These are phyloP conservation scores for Sphaerulina vaccinii DNA, from an alignment of 2,329 filamentous ascomycete genomes.

Conservation along the genomic window DNA sequence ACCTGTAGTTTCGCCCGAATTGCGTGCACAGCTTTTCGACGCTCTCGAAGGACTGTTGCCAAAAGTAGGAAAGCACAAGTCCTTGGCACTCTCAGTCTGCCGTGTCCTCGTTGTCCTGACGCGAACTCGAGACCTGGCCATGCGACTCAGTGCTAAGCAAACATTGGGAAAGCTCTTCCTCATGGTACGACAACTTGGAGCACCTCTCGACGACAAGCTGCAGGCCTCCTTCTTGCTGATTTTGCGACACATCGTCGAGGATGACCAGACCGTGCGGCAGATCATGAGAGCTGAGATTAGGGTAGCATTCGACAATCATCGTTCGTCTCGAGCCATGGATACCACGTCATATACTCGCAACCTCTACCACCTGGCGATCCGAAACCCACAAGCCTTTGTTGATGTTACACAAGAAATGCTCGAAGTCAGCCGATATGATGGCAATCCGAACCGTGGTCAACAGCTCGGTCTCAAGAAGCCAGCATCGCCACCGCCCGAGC, in stretches of 20 bases:
- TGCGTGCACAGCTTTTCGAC: constrained; percentile 71
- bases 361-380: constrained; percentile 75
- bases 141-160: constrained; percentile 76
- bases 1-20: constrained; percentile 60
- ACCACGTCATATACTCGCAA: constrained; percentile 71
- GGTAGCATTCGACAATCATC: constrained; percentile 62
- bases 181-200: constrained; percentile 90
- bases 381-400: constrained; percentile 81
- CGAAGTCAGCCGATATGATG: constrained; percentile 65
- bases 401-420: constrained; percentile 83
- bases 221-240: constrained; percentile 77
- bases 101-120: constrained; percentile 87
- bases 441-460: constrained; percentile 52
- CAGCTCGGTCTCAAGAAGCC: constrained; percentile 50
- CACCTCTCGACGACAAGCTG: constrained; percentile 72
- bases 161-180: constrained; percentile 88
- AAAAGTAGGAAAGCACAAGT: constrained; percentile 81
- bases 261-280: constrained; percentile 84
- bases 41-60: constrained; percentile 80
- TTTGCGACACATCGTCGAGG: constrained; percentile 88
- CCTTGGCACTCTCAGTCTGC: constrained; percentile 76
- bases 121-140: constrained; percentile 71
- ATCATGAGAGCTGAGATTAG: constrained; percentile 90
- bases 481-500: not conserved
- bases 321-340: constrained; percentile 57